Conservation (phyloP, 371 early-diverging fungal genomes). For the Syncephalastrum sp. region DNA sequence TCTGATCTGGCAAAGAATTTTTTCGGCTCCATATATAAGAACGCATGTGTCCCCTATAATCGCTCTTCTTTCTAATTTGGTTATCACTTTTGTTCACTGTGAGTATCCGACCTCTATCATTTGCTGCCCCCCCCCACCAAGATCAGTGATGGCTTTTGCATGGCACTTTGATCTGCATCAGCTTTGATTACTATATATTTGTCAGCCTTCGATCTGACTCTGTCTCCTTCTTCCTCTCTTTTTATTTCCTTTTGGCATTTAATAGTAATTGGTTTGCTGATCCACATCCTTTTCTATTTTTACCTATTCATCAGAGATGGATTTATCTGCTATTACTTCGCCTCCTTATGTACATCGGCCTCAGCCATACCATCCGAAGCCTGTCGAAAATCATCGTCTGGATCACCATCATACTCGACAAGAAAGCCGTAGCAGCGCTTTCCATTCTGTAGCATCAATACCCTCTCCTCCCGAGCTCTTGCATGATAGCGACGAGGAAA, state of each 20-base stretch:
- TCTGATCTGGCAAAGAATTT: conserved; percentile 4
- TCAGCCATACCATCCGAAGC: background rate
- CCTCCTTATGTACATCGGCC: conserved; percentile 15
- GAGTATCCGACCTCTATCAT: background rate
- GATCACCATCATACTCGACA: conserved; percentile 9
- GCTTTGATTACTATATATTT: conserved; percentile 6
- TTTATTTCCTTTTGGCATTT: background rate
- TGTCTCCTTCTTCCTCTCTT: conserved; percentile 3
- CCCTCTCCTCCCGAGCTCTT: conserved; percentile 33
- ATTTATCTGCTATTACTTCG: conserved; percentile 12
- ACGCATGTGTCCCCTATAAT: too few relatives aligned
- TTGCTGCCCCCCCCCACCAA: conserved; percentile 5
- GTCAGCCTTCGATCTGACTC: background rate
- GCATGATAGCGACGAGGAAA: conserved; percentile 39
- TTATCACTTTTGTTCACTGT: background rate
- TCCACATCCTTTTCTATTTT: conserved; percentile 10
- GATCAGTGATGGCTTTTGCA: conserved; percentile 4
- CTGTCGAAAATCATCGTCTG: background rate
- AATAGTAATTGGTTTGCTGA: background rate
- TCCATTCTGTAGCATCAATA: conserved; percentile 14
- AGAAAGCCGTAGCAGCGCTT: conserved; percentile 6
- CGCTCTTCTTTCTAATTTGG: too few relatives aligned
- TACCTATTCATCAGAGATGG: conserved; percentile 11
- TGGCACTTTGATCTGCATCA: too few relatives aligned
- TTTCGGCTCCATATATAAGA: background rate